Conservation (phyloP, 768 basidiomycete genomes). For the Mycena pura region DNA sequence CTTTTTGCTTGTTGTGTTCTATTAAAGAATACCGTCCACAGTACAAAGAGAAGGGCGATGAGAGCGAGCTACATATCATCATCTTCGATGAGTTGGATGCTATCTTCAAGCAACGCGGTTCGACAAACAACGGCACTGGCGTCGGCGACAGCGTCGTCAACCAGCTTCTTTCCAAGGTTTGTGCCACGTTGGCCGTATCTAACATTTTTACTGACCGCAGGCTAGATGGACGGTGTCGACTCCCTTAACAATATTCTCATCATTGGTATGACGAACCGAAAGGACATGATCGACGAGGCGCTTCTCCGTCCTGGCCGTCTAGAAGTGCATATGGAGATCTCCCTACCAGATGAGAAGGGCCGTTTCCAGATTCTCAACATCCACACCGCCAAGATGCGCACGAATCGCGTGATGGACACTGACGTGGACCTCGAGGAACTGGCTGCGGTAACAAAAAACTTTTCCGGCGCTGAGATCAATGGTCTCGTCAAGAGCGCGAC, state of each 20-base stretch:
- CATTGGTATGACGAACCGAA: slow-evolving; percentile 98
- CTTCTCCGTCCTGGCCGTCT: slow-evolving; percentile 96
- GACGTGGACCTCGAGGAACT: slow-evolving; percentile 88
- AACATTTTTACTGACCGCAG: not conserved
- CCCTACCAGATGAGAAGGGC: slow-evolving; percentile 92
- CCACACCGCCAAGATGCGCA: slow-evolving; percentile 94
- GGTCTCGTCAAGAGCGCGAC: slow-evolving; percentile 98
- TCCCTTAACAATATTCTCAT: slow-evolving; percentile 98
- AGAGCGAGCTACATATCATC: slow-evolving; percentile 97
- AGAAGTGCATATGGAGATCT: slow-evolving; percentile 99
- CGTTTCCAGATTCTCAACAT: slow-evolving; percentile 94
- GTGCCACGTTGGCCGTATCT: slow-evolving; percentile 14
- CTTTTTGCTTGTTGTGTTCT: not conserved
- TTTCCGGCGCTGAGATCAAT: slow-evolving; percentile 94
- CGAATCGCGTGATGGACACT: slow-evolving; percentile 85
- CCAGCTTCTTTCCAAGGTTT: slow-evolving; percentile 93
- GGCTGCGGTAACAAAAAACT: slow-evolving; percentile 90
- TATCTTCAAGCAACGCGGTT: slow-evolving; percentile 98
- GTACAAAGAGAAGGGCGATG: slow-evolving; percentile 98
- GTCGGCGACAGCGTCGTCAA: slow-evolving; percentile 99
- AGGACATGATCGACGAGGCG: slow-evolving; percentile 99
- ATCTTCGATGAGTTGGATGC: slow-evolving; percentile 99
- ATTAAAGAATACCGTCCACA: slow-evolving; percentile 40
- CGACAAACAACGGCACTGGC: slow-evolving; percentile 88
- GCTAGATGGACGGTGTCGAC: slow-evolving; percentile 98